Conservation (phyloP, 2,329 filamentous ascomycete genomes). For the Aotearoamyces nothofagi region DNA sequence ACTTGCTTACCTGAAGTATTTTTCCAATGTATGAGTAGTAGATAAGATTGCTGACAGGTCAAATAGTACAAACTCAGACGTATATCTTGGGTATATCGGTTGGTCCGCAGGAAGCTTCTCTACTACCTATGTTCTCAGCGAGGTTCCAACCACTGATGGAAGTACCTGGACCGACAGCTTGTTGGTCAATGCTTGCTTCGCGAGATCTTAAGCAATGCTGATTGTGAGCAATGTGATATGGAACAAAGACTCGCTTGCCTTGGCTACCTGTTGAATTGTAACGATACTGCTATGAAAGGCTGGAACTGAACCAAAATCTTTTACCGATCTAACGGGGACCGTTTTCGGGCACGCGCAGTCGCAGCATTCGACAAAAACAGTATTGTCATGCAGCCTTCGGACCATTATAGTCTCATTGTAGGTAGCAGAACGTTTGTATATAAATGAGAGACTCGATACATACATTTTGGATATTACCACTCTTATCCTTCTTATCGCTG, state of each 20-base stretch:
- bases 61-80: conserved; percentile 17
- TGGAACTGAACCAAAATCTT: background rate
- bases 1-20: conserved; percentile 18
- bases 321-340: too few relatives aligned
- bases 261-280: background rate
- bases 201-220: background rate
- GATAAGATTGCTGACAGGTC: too few relatives aligned
- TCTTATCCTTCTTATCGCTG: too few relatives aligned
- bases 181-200: conserved; percentile 12
- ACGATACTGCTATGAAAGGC: background rate
- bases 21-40: background rate
- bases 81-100: conserved; percentile 18
- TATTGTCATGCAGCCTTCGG: background rate
- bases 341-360: too few relatives aligned
- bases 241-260: background rate
- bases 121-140: conserved; percentile 5
- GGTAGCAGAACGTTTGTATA: background rate
- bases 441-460: background rate
- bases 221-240: too few relatives aligned
- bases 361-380: too few relatives aligned
- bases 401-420: background rate
- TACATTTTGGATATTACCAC: too few relatives aligned
- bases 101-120: conserved; percentile 23
- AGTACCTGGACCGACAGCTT: conserved; percentile 9
- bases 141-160: conserved; percentile 11